Evolutionary conservation across 2,329 filamentous ascomycete species (phyloP).

Genomic region (Apiospora sp.): DNA sequence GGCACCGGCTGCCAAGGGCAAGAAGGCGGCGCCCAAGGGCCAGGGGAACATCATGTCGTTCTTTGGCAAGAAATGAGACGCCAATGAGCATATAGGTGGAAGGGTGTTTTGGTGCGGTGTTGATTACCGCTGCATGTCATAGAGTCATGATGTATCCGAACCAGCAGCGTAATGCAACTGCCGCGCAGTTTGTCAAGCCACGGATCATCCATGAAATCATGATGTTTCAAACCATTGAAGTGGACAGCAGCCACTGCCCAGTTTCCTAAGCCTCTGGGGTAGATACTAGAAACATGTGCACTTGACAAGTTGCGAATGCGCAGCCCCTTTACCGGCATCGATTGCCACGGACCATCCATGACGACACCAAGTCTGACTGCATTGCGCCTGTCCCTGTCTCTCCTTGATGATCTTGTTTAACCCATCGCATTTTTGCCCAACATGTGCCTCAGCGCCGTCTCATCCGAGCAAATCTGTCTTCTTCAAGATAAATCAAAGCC

Average conservation of each 20-base stretch:
- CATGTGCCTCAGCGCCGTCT: no score
- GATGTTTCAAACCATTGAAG: no score
- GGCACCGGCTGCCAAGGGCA: slow-evolving; percentile 34
- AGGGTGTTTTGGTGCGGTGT: neutral
- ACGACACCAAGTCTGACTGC: slow-evolving; percentile 15
- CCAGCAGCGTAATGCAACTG: neutral
- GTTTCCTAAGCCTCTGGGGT: no score
- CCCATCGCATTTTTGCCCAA: neutral
- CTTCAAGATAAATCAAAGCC: neutral
- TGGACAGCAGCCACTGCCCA: no score
- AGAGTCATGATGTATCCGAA: neutral
- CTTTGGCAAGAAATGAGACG: slow-evolving; percentile 43
- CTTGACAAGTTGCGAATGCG: neutral
- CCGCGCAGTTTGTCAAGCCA: no score
- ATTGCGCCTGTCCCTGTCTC: neutral
- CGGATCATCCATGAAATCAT: no score
- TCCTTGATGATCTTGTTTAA: neutral
- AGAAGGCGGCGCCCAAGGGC: slow-evolving; percentile 26
- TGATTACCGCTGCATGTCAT: neutral
- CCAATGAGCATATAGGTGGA: neutral
- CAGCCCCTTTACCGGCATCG: neutral
- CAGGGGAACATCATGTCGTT: slow-evolving; percentile 47
- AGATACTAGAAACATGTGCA: neutral
- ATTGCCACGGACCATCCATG: slow-evolving; percentile 18
- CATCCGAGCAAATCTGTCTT: neutral